Evolutionary conservation across 495 filamentous ascomycete species (phyloP).

Genomic region (Penicillium manginii): DNA sequence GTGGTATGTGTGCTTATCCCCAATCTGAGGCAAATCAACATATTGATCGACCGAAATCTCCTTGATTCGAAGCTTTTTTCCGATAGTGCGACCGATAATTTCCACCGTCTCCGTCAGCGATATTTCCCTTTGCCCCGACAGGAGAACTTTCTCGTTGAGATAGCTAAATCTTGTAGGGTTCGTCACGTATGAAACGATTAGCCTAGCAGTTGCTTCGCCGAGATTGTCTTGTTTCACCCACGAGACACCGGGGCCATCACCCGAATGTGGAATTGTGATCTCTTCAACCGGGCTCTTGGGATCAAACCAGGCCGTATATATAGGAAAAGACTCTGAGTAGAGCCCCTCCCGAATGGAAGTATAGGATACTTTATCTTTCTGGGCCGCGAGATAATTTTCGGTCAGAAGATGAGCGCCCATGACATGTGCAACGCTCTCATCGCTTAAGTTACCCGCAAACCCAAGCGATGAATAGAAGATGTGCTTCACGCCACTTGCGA

Average conservation of each 20-base stretch:
- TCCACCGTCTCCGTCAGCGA: constrained; percentile 45
- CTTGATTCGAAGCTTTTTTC: constrained; percentile 33
- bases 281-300: constrained; percentile 33
- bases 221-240: constrained; percentile 58
- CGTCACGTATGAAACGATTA: constrained; percentile 36
- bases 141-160: constrained; percentile 38
- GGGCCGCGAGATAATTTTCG: constrained; percentile 56
- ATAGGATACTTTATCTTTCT: constrained; percentile 39
- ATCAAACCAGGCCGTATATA: constrained; percentile 69
- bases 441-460: constrained; percentile 49
- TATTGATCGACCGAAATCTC: constrained; percentile 49
- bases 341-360: constrained; percentile 65
- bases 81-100: constrained; percentile 35
- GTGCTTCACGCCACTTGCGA: constrained; percentile 58
- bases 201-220: constrained; percentile 49
- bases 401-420: constrained; percentile 72
- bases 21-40: constrained; percentile 34
- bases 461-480: constrained; percentile 72
- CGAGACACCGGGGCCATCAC: constrained; percentile 48
- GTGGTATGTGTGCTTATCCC: constrained; percentile 33
- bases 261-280: constrained; percentile 55
- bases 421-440: constrained; percentile 55
- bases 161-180: constrained; percentile 29
- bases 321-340: constrained; percentile 69
- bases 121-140: constrained; percentile 44